These are phyloP conservation scores for Euphorbia lathyris DNA, from an alignment of 345 rosid species.

Conservation along the genomic window DNA sequence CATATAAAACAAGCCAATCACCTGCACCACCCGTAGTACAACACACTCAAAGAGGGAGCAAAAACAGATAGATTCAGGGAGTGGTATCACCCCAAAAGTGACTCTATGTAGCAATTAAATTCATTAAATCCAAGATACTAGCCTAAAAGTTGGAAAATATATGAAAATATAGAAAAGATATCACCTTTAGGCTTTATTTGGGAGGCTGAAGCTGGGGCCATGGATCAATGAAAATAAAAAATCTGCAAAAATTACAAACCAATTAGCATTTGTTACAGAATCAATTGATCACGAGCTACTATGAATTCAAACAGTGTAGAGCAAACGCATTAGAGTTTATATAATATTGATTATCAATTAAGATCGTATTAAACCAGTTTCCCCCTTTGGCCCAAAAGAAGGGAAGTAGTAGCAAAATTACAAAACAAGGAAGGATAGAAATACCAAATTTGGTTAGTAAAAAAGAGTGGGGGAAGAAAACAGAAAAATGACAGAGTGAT, in stretches of 20 bases:
- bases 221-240: slow-evolving; percentile 16
- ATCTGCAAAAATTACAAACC: neutral
- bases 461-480: neutral
- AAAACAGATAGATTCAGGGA: neutral
- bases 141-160: neutral
- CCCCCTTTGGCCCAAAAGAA: neutral
- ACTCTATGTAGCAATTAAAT: neutral
- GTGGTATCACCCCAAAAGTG: neutral
- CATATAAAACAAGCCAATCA: neutral
- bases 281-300: neutral
- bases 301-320: neutral
- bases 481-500: neutral
- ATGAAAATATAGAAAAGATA: slow-evolving; percentile 10
- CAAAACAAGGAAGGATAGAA: neutral
- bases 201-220: slow-evolving; percentile 54
- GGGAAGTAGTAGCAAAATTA: neutral
- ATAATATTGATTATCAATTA: neutral
- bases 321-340: neutral
- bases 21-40: too few species aligned
- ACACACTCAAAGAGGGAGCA: neutral
- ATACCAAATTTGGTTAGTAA: neutral
- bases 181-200: slow-evolving; percentile 82
- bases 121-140: too few species aligned
- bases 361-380: neutral
- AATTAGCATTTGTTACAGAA: neutral